These are phyloP conservation scores for Polytrichum commune DNA, from an alignment of 225 moss, liverwort and hornwort species.

Conservation along the genomic window DNA sequence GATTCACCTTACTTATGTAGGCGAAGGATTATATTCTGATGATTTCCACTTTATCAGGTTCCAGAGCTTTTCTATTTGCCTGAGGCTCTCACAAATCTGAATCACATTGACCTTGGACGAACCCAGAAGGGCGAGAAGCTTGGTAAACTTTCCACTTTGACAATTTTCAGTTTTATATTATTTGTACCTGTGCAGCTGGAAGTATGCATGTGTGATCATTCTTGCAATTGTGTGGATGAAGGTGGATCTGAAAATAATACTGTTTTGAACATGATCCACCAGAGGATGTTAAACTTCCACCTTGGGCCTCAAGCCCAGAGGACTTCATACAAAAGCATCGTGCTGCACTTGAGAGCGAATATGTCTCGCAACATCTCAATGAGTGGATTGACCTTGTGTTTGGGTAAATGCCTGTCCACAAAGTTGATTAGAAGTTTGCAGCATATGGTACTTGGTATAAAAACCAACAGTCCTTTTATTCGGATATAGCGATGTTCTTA, in stretches of 20 bases:
- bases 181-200: no score
- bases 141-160: conserved; percentile 32
- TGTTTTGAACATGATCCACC: conserved; percentile 1
- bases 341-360: conserved; percentile 82
- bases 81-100: conserved; percentile 68
- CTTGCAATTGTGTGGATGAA: no score
- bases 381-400: conserved; percentile 94
- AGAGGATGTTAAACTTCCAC: conserved; percentile 84
- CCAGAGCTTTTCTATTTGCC: conserved; percentile 90
- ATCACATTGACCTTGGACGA: conserved; percentile 68
- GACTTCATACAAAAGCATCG: conserved; percentile 87
- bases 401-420: conserved; percentile 40
- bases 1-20: no score
- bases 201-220: no score
- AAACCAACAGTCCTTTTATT: background rate
- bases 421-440: background rate
- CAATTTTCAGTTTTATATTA: no score
- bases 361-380: conserved; percentile 81
- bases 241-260: no score
- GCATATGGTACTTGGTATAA: background rate
- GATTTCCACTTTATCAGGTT: conserved; percentile 37
- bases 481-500: no score
- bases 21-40: background rate
- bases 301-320: conserved; percentile 77
- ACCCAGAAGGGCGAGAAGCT: conserved; percentile 83